Percentiles rank a stretch among this genome's conserved stretches.
These are phyloP conservation scores for Asterochloris erici DNA, from an alignment of 139 green algal species.

Conservation along the genomic window DNA sequence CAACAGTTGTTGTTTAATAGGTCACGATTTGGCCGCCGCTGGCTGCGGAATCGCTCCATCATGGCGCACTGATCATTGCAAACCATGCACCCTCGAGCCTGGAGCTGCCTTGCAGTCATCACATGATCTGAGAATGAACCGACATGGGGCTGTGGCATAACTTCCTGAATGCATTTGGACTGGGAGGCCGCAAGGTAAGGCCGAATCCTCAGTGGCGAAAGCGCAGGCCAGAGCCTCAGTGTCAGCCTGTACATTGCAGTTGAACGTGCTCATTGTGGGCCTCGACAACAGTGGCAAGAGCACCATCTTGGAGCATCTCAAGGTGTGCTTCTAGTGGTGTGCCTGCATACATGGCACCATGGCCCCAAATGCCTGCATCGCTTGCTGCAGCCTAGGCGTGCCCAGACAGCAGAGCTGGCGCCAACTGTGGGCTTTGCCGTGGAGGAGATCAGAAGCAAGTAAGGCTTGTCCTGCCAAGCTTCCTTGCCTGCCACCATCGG, in stretches of 20 bases:
- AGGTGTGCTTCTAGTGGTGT: conserved; percentile 8
- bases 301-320: conserved; percentile 71
- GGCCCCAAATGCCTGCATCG: background rate
- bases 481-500: background rate
- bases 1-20: too few relatives aligned
- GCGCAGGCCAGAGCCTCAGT: background rate
- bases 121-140: background rate
- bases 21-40: too few relatives aligned
- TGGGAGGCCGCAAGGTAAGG: conserved; percentile 32
- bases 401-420: conserved; percentile 47
- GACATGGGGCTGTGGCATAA: conserved; percentile 33
- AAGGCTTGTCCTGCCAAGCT: background rate
- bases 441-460: conserved; percentile 62
- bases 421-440: conserved; percentile 75
- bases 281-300: conserved; percentile 83
- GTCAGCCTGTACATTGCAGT: conserved; percentile 32
- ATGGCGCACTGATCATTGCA: too few relatives aligned
- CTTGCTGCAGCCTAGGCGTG: conserved; percentile 40
- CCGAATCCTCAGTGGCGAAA: background rate
- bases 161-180: conserved; percentile 26
- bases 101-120: background rate
- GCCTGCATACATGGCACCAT: background rate
- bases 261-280: conserved; percentile 75
- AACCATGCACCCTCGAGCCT: background rate
- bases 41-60: too few relatives aligned